phyloP scores from a whole-genome alignment of 345 rosid genomes.

The Arabidopsis thaliana region TAIR10.1 NC_003075.7:7395501-7396000 shows the following conservation, averaged over 20 bases:
- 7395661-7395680: constrained; percentile 64
- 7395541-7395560: constrained; percentile 80
- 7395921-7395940: constrained; percentile 75
- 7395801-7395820: constrained; percentile 2
- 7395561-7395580: background rate
- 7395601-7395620: background rate
- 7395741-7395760: constrained; percentile 93
- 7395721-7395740: constrained; percentile 97
- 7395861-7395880: background rate
- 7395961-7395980: constrained; percentile 98
- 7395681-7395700: constrained; percentile 98
- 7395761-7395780: constrained; percentile 88
- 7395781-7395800: constrained; percentile 73
- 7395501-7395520: constrained; percentile 94
- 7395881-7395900: constrained; percentile 85
- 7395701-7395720: constrained; percentile 95
- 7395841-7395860: background rate
- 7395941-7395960: constrained; percentile 65
- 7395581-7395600: constrained; percentile 3
- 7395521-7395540: constrained; percentile 82
- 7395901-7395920: constrained; percentile 92
- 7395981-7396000: constrained; percentile 67
- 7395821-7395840: background rate
- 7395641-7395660: constrained; percentile 14
- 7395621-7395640: background rate